Evolutionary conservation across 2,329 filamentous ascomycete genomes (phyloP), one percentile per base, ranked within the genome.

Genomic region (Fusarium longipes): DNA sequence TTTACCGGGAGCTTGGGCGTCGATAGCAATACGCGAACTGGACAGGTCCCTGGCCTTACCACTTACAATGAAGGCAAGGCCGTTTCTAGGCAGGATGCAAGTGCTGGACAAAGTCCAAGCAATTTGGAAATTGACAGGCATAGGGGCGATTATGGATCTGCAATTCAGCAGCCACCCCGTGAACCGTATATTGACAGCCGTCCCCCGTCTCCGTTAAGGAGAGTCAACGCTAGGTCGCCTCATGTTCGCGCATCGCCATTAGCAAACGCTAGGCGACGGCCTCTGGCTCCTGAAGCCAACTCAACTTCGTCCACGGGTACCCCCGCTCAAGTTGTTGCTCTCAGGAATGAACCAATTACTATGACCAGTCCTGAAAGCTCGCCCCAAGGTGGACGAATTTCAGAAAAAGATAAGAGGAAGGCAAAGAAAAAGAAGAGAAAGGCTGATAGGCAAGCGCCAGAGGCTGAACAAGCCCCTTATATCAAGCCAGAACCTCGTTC

Each of bases 181-280:
- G 63, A 73, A 50, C 52, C 70, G 17, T 73, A 77, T 49, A 60
- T 72, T 64, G 73, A 77, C 45, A 71, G 66, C 43, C 76, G 72
- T 70, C 82, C 77, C 68, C 79, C 86, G 50, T 85, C 90, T 64
- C 88, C 89, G 51, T 81, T 94, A 58, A 83, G 94, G 71, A 88
- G 89, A 74, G 89, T 89, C 70, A 90, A 93, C 75, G 89, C 94
- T 72, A 86, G 89, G 49, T 89, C 89, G 33, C 80, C 90, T 74
- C 92, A 92, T 52, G 88, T 89, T 47, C 90, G 92, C 74, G 88
- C 87, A 66, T 84, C 91, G 76, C 81, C 85, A 66, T 75, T 90
- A 79, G 81, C 85, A 70, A 78, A 81, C 74, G 77, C 81, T 77
- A 65, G 82, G 78, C 66, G 67, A 43, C 66, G 55, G n/a, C 64